phyloP scores from a whole-genome alignment of 208 protist genomes.

The Trypanosoma mega region DNA sequence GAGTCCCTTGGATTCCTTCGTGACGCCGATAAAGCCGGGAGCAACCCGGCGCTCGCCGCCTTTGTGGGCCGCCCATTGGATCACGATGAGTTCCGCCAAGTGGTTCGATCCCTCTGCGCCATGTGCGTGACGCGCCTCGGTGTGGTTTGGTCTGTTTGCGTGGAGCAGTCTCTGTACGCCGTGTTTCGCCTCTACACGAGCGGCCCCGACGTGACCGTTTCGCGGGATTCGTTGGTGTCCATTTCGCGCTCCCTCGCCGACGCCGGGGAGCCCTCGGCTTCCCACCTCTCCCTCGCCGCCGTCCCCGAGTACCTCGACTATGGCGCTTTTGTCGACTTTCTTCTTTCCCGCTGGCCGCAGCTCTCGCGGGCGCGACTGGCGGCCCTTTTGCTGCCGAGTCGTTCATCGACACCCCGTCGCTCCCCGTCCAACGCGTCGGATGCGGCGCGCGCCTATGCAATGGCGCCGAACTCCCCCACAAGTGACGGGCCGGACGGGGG shows the following conservation, averaged over 20 bases:
- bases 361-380: slow-evolving; percentile 10
- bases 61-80: slow-evolving; percentile 2
- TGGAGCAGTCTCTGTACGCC: slow-evolving; percentile 13
- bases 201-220: not conserved
- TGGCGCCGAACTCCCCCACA: too few relatives aligned
- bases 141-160: slow-evolving; percentile 7
- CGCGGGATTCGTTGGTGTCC: not conserved
- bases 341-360: not conserved
- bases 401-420: too few relatives aligned
- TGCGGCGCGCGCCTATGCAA: too few relatives aligned
- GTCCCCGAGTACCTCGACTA: slow-evolving; percentile 1
- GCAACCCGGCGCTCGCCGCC: not conserved
- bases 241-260: not conserved
- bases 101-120: slow-evolving; percentile 2
- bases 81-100: not conserved
- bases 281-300: not conserved
- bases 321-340: slow-evolving; percentile 8
- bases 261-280: not conserved
- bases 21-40: not conserved
- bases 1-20: slow-evolving; percentile 4
- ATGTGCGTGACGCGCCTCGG: not conserved
- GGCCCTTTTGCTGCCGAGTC: not conserved
- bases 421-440: too few relatives aligned
- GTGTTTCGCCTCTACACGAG: not conserved
- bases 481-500: not conserved